phyloP scores from a whole-genome alignment of 1,284 basidiomycete genomes.

The Ustilago trichophora region DNA sequence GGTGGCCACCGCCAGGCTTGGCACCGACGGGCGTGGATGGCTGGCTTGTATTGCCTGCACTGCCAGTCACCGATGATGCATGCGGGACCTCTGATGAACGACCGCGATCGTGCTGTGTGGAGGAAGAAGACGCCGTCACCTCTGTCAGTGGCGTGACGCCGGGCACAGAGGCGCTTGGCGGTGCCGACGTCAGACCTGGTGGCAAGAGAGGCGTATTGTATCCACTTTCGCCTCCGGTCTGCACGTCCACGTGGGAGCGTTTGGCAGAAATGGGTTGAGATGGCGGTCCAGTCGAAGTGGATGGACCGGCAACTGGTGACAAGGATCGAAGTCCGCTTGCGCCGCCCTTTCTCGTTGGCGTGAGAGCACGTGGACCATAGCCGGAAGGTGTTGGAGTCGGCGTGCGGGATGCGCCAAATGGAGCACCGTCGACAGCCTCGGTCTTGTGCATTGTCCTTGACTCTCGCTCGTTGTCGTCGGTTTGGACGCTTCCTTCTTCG shows the following conservation, averaged over 20 bases:
- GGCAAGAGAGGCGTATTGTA: slow-evolving; percentile 51
- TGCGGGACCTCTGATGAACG: slow-evolving; percentile 1
- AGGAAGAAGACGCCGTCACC: slow-evolving; percentile 9
- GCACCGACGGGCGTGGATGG: slow-evolving; percentile 31
- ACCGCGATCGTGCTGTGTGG: slow-evolving; percentile 1
- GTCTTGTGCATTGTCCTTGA: slow-evolving; percentile 11
- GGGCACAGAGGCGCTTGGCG: slow-evolving; percentile 34
- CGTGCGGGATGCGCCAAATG: slow-evolving; percentile 28
- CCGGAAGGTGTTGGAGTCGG: slow-evolving; percentile 47
- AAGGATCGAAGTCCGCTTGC: slow-evolving; percentile 27
- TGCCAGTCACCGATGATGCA: slow-evolving; percentile 8
- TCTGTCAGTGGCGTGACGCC: slow-evolving; percentile 30
- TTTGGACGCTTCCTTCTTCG: slow-evolving; percentile 2
- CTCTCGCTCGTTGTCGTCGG: slow-evolving; percentile 27
- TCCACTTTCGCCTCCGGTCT: slow-evolving; percentile 51
- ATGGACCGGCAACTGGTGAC: slow-evolving; percentile 25
- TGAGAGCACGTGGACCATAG: slow-evolving; percentile 35
- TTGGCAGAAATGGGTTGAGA: slow-evolving; percentile 20
- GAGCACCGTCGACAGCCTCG: slow-evolving; percentile 1
- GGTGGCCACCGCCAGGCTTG: slow-evolving; percentile 2
- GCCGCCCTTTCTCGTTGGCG: slow-evolving; percentile 30
- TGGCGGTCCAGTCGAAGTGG: slow-evolving; percentile 37
- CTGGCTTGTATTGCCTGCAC: slow-evolving; percentile 15
- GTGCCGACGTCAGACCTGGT: slow-evolving; percentile 46
- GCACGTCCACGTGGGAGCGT: slow-evolving; percentile 42